Evolutionary conservation across 2,329 filamentous ascomycete genomes (phyloP).

Genomic region (Fusarium torulosum): DNA sequence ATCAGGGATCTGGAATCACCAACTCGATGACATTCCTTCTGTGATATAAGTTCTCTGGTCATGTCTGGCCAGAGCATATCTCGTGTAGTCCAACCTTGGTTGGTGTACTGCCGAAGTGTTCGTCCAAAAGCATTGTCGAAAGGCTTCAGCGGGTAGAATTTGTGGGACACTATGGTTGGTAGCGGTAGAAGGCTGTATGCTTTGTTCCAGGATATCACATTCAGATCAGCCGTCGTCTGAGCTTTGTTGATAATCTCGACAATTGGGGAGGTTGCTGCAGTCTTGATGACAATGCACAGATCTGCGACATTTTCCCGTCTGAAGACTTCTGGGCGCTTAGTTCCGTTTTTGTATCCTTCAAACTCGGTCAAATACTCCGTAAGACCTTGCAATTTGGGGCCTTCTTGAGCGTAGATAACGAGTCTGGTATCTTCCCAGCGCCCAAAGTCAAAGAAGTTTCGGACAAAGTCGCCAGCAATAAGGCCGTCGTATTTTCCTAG

Average conservation of each 20-base stretch:
- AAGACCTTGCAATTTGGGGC: neutral
- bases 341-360: neutral
- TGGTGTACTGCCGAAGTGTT: neutral
- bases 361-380: neutral
- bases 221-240: neutral
- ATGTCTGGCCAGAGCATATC: neutral
- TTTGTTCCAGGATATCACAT: slow-evolving; percentile 13
- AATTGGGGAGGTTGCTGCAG: neutral
- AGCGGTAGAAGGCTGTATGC: neutral
- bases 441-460: neutral
- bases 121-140: accelerated
- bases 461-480: neutral
- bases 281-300: neutral
- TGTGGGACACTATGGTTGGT: neutral
- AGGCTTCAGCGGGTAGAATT: neutral
- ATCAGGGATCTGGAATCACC: neutral
- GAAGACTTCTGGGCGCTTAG: neutral
- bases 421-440: neutral
- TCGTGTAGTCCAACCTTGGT: neutral
- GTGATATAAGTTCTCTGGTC: neutral
- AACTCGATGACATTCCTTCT: neutral
- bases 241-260: neutral
- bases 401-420: neutral
- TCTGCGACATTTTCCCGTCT: too few relatives aligned
- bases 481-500: neutral